Evolutionary conservation across 495 filamentous ascomycete genomes (phyloP).

Genomic region (Xylaria grammica): DNA sequence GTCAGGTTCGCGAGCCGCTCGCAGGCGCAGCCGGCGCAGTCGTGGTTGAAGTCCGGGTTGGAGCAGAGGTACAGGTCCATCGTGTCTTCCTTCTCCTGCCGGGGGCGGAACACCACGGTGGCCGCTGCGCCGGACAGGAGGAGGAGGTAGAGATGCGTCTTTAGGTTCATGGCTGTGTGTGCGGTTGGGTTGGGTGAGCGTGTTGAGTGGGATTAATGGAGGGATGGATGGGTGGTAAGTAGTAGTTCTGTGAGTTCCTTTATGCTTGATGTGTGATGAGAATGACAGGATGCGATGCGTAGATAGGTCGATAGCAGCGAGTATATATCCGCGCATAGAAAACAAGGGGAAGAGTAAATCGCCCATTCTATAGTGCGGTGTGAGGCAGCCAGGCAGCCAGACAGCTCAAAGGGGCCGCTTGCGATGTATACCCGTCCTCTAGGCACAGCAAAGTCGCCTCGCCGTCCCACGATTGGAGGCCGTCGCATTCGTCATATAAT

Average conservation of each 20-base stretch:
- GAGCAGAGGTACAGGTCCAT: conserved; percentile 29
- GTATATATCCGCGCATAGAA: no score
- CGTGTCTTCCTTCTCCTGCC: conserved; percentile 25
- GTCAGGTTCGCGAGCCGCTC: conserved; percentile 21
- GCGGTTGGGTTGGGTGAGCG: no score
- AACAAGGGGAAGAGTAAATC: no score
- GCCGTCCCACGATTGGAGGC: no score
- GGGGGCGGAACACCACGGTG: not conserved
- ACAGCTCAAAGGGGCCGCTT: no score
- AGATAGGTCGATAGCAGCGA: not conserved
- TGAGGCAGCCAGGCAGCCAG: no score
- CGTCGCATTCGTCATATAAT: no score
- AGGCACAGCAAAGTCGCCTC: no score
- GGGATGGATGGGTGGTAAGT: not conserved
- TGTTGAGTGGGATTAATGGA: not conserved
- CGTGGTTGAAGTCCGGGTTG: conserved; percentile 30
- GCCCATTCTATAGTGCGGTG: no score
- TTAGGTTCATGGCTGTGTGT: conserved; percentile 22
- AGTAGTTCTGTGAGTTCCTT: not conserved
- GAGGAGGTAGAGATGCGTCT: conserved; percentile 9
- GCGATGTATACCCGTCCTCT: no score
- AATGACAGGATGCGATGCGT: not conserved
- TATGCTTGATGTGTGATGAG: not conserved
- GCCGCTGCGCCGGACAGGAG: conserved; percentile 9
- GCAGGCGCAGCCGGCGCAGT: conserved; percentile 28